Percentiles rank a stretch among this genome's conserved stretches.
Conservation (phyloP, 495 filamentous ascomycete species). For the Hypoxylon fuscum region DNA sequence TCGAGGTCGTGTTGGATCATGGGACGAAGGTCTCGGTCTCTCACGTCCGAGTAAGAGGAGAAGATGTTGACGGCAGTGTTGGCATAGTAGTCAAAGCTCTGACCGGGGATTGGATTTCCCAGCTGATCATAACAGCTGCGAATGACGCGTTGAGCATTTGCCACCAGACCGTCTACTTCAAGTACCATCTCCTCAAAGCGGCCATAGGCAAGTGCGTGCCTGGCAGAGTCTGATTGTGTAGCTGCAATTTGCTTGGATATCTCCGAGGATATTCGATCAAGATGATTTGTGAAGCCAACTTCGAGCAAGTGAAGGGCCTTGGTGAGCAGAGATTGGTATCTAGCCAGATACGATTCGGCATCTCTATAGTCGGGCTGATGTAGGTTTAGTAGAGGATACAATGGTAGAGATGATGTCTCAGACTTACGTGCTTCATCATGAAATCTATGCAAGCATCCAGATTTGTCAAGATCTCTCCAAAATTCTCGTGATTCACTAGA, state of each 20-base stretch:
- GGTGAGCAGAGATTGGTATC: slow-evolving; percentile 82
- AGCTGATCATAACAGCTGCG: slow-evolving; percentile 70
- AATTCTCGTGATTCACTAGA: slow-evolving; percentile 80
- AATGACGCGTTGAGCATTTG: slow-evolving; percentile 56
- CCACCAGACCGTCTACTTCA: slow-evolving; percentile 55
- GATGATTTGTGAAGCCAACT: slow-evolving; percentile 55
- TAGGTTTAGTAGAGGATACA: slow-evolving; percentile 38
- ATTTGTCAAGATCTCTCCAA: slow-evolving; percentile 83
- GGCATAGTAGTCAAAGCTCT: slow-evolving; percentile 64
- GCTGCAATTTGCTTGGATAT: slow-evolving; percentile 54
- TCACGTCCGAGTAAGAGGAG: slow-evolving; percentile 52
- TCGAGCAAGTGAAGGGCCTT: slow-evolving; percentile 64
- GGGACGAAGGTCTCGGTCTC: slow-evolving; percentile 61
- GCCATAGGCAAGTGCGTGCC: slow-evolving; percentile 61
- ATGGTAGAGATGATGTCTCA: background rate
- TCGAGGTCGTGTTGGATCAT: slow-evolving; percentile 64
- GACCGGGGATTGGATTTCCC: slow-evolving; percentile 63
- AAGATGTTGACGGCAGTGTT: slow-evolving; percentile 65
- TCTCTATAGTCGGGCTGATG: slow-evolving; percentile 81
- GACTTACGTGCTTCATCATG: slow-evolving; percentile 81
- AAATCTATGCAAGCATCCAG: slow-evolving; percentile 90
- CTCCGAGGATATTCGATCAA: slow-evolving; percentile 57
- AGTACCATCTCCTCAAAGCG: slow-evolving; percentile 58
- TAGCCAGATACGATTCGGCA: slow-evolving; percentile 85
- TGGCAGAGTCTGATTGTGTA: slow-evolving; percentile 59